Evolutionary conservation across 257 asterid genomes (phyloP), one percentile per base, ranked within the genome.

Genomic region (Phtheirospermum japonicum): DNA sequence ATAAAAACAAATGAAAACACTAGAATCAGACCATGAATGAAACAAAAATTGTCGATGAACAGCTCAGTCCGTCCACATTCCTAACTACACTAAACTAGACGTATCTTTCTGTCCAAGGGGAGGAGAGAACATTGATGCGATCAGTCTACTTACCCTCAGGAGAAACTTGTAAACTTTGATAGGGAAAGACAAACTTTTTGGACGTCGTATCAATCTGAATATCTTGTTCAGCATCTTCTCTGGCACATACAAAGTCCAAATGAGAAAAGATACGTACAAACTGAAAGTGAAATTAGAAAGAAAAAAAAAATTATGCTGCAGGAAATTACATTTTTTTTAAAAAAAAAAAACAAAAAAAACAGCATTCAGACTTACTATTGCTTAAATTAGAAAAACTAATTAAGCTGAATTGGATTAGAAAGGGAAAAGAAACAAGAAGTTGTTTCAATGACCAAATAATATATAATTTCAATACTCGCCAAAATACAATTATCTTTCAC

Each of bases 131-230:
- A 33, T 34, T 12, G 64, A 18, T 31, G 6, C n/a, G 32, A 20
- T 10, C 19, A 56, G 45, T 65, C 14, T 51, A 50, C 52, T 75
- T 83, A 92, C 98, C 97, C 45, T 83, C 93, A 34, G 97, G 78
- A 66, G 75, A 45, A 12, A 76, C 77, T 53, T 53, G 85, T 73
- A 92, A 70, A 52, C 73, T 75, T 77, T 84, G 95, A 76, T 88
- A 88, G 19, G 93, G 79, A 61, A 86, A 64, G 53, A 87, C 93
- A 57, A 67, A 46, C 9, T 77, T 75, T 45, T 77, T 71, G 56
- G 72, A 73, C 69, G 75, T 46, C 71, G 57, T 63, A 43, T 64
- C 76, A 64, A 67, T 65, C 75, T 67, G 76, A 17, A 66, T 82
- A 64, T 67, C 74, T 55, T 45, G 75, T 58, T 77, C 74, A 59